Evolutionary conservation across 345 rosid species (phyloP).

Genomic region (Populus alba): DNA sequence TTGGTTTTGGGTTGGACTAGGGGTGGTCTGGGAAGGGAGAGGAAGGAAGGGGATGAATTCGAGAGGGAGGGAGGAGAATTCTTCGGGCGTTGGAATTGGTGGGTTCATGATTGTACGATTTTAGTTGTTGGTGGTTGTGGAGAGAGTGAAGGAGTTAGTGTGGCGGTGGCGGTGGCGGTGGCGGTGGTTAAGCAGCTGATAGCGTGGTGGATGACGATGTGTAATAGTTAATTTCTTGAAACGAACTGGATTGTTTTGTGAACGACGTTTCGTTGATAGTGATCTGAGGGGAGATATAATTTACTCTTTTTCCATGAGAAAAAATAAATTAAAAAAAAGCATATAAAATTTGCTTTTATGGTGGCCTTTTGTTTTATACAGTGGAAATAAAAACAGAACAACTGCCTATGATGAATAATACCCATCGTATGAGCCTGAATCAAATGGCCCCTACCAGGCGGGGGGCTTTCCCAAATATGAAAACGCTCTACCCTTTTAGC

Average conservation of each 20-base stretch:
- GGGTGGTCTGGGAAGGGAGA: constrained; percentile 21
- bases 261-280: background rate
- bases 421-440: too few relatives aligned
- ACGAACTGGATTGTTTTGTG: background rate
- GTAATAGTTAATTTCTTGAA: background rate
- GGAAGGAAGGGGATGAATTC: constrained; percentile 41
- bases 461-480: too few relatives aligned
- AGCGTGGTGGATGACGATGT: too few relatives aligned
- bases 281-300: too few relatives aligned
- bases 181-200: background rate
- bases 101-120: constrained; percentile 41
- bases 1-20: constrained; percentile 16
- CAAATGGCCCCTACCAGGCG: too few relatives aligned
- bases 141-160: background rate
- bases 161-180: background rate
- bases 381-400: too few relatives aligned
- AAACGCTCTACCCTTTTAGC: too few relatives aligned
- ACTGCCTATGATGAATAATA: too few relatives aligned
- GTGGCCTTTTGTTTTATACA: too few relatives aligned
- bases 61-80: constrained; percentile 40
- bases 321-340: too few relatives aligned
- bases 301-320: too few relatives aligned
- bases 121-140: background rate
- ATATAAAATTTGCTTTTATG: too few relatives aligned
- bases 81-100: constrained; percentile 32